Evolutionary conservation across 345 rosid species (phyloP), one percentile per base, ranked within the genome.

Genomic region (Pugionium dolabratum): DNA sequence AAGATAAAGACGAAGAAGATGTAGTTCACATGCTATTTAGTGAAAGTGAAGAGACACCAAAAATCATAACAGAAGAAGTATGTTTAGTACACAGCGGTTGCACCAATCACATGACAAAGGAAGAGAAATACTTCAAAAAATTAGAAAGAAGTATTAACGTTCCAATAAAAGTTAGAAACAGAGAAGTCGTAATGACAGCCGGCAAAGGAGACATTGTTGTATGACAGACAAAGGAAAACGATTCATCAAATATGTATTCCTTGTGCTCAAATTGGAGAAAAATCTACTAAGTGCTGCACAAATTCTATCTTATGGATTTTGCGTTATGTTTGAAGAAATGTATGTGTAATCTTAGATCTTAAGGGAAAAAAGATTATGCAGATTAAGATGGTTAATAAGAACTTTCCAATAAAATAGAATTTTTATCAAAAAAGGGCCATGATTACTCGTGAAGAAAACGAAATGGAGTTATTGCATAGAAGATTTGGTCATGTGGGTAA

Each of bases 41-140:
- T 50, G 35, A 34, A 50, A 50, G 11, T 7, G 32, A 52, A 52
- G 8, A 9, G 2, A 2, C 37, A 5, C 2, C 39, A 5, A 52
- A 4, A 52, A 32, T n/a, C 25, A n/a, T 1, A 0, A 3, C 1
- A 25, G 6, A 54, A 7, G 30, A 35, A 0, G 28, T 35, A 18
- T 54, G 59, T 43, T 54, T 54, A 30, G 43, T 54, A 0, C 30
- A 54, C 6, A 54, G 59, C 1, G 59, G 59, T 0, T 35, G 59
- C 30, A 54, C 59, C 2, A 54, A 54, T 36, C 59, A 54, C 6
- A 54, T 36, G 59, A 7, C 59, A 3, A 54, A 7, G 4, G 59
- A 54, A 6, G 59, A 1, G 29, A 54, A 25, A 18, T 25, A 54
- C 42, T 54, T 54, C 43, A 3, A 6, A 4, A 35, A 8, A 18